phyloP scores from a whole-genome alignment of 768 basidiomycete genomes.

The Trametes punicea region DNA sequence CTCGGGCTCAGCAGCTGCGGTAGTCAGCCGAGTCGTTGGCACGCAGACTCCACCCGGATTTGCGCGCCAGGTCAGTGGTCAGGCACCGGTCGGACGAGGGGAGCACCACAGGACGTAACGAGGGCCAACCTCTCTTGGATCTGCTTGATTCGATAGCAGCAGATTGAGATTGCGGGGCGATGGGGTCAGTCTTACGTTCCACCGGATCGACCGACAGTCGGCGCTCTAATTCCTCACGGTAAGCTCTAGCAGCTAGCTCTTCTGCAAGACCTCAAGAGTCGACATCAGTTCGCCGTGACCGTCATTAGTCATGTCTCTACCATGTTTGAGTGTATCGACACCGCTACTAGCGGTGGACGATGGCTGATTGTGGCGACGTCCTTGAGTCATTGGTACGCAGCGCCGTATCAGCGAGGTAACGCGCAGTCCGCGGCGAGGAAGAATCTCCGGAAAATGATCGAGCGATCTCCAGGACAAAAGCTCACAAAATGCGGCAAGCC shows the following conservation, averaged over 20 bases:
- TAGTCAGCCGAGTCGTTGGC: not conserved
- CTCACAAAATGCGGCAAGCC: not conserved
- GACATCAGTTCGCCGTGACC: not conserved
- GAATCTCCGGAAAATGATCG: conserved; percentile 13
- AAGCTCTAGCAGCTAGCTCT: too few species aligned
- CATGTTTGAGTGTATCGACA: not conserved
- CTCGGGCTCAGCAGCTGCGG: not conserved
- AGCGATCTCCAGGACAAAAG: not conserved
- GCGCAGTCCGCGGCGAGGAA: conserved; percentile 13
- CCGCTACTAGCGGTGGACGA: too few species aligned
- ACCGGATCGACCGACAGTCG: conserved; percentile 3
- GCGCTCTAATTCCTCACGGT: not conserved
- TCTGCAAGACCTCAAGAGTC: not conserved
- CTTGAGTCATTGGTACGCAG: not conserved
- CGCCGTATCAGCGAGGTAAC: conserved; percentile 11
- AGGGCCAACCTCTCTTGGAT: not conserved
- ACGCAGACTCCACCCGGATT: not conserved
- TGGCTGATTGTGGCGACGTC: too few species aligned
- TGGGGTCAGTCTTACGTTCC: conserved; percentile 8
- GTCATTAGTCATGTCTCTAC: not conserved
- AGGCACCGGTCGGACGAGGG: not conserved
- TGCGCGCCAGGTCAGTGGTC: not conserved
- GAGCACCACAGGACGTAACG: conserved; percentile 1
- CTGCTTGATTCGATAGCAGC: not conserved
- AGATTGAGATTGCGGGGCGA: not conserved